Evolutionary conservation across 1,284 basidiomycete genomes (phyloP), one percentile per base, ranked within the genome.

Genomic region (Ganoderma leucocontextum): DNA sequence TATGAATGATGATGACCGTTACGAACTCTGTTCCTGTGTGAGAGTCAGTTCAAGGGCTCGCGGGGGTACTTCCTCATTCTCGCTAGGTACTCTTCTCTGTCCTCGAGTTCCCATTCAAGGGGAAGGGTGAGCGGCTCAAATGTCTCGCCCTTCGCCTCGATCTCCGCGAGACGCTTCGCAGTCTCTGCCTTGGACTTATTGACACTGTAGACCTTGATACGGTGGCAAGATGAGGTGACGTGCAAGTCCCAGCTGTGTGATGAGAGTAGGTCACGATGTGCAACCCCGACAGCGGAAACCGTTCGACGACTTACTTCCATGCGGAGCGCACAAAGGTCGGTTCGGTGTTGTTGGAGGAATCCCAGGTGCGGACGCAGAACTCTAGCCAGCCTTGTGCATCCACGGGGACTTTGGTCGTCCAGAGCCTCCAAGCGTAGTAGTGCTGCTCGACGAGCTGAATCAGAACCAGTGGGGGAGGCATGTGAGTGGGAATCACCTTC

Each of bases 301-400:
- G 33, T 52, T 55, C 39, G 53, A 35, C 19, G 13, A 76, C 84
- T 68, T 71, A 87, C 86, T 87, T 87, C 85, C 85, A 87, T 5
- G 85, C 83, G 19, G 85, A 87, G 41, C 85, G 83, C 10, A 88
- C 84, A 69, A 82, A 86, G 1, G 87, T 87, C 25, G 87, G 87
- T 72, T 88, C 84, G 4, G 86, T 88, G 73, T 89, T 88, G 77
- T 85, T 86, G 9, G 85, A 85, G 19, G 85, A 86, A 73, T 88
- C 86, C 87, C 87, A 88, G 0, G 84, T 84, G 53, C 86, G 83
- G n/a, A 86, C 86, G 69, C 85, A 86, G 77, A 88, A 85, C 70
- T 87, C 86, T 44, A 87, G 80, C 86, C 86, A 88, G 7, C 87
- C 86, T 72, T 89, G 85, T 2, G 86, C 85, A 58, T 87, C 85